phyloP scores from a whole-genome alignment of 225 moss, liverwort and hornwort genomes.

The Sphagnum contortum region DNA sequence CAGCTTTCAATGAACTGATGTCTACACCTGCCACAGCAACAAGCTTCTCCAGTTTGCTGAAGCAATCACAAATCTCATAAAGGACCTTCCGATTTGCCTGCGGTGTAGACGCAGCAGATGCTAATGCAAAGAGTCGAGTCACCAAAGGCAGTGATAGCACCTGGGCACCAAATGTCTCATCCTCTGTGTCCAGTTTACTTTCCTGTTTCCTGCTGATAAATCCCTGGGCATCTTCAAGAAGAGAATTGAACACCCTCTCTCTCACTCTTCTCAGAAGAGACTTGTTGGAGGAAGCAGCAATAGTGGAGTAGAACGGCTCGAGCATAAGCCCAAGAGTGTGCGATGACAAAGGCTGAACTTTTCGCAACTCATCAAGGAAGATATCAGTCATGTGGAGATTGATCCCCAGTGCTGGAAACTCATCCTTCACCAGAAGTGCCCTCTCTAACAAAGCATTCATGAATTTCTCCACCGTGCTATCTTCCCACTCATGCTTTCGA shows the following conservation, averaged over 20 bases:
- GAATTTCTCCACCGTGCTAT: conserved; percentile 44
- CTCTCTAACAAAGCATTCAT: conserved; percentile 73
- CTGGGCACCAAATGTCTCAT: conserved; percentile 49
- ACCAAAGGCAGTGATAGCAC: conserved; percentile 43
- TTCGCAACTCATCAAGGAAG: conserved; percentile 69
- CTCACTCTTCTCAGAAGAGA: conserved; percentile 63
- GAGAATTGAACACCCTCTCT: conserved; percentile 59
- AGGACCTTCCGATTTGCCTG: conserved; percentile 79
- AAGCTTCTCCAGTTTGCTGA: conserved; percentile 62
- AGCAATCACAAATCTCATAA: conserved; percentile 72
- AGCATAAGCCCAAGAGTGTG: conserved; percentile 60
- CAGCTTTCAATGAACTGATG: too few species aligned
- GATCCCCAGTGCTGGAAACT: conserved; percentile 72
- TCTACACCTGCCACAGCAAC: conserved; percentile 24
- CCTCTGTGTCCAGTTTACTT: neutral
- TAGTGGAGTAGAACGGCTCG: conserved; percentile 53
- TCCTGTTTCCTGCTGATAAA: conserved; percentile 17
- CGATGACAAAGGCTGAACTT: conserved; percentile 59
- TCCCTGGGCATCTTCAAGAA: conserved; percentile 58
- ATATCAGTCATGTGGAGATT: conserved; percentile 79
- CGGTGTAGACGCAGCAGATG: conserved; percentile 51
- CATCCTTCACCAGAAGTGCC: conserved; percentile 67
- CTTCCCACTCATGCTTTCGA: conserved; percentile 69
- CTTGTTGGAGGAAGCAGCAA: conserved; percentile 56
- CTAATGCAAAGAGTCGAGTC: conserved; percentile 72